Evolutionary conservation across 805 yeast species (phyloP), one percentile per base, ranked within the genome.

Genomic region (Pichia californica): DNA sequence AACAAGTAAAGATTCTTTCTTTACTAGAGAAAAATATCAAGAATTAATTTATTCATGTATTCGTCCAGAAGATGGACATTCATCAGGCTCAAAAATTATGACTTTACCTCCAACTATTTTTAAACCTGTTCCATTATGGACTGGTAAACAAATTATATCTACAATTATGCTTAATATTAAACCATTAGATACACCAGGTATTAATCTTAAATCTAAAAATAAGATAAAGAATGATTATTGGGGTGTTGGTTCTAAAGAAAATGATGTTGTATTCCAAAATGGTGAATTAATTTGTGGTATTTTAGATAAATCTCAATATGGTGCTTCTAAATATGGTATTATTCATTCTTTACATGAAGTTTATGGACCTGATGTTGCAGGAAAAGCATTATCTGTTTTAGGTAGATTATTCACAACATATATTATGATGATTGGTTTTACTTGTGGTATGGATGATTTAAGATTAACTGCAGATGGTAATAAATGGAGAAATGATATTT

Each of bases 361-460:
- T 16, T 93, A 91, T 63, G 99, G 99, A 13, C 81, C 96, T 10
- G 77, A 76, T 40, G 76, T 81, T 56, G 96, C 98, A 18, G 96
- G 97, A 47, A 83, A 85, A 59, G 76, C 93, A 6, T 70, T 93
- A 38, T 83, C 95, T 39, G 94, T 91, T n/a, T 73, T 93, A 48
- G 98, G 99, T 51, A 77, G 99, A 57, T 72, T 93, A 43, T 91
- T 94, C 69, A 94, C 99, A 19, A 88, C 86, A 64, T 93, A 88
- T 64, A 88, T 83, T 58, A 89, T 83, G 77, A 75, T 79, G 69
- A 84, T 87, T 45, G 98, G 96, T 1, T 86, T 93, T 61, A 93
- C 99, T 7, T 93, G 99, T 81, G 99, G 99, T 76, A 94, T 93
- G 99, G 99, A 93, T 63, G 99, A 93, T 70, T 73, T 93, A 64